These are phyloP conservation scores for Phlebopus sp. DNA, from an alignment of 1,284 basidiomycete genomes.

Conservation along the genomic window DNA sequence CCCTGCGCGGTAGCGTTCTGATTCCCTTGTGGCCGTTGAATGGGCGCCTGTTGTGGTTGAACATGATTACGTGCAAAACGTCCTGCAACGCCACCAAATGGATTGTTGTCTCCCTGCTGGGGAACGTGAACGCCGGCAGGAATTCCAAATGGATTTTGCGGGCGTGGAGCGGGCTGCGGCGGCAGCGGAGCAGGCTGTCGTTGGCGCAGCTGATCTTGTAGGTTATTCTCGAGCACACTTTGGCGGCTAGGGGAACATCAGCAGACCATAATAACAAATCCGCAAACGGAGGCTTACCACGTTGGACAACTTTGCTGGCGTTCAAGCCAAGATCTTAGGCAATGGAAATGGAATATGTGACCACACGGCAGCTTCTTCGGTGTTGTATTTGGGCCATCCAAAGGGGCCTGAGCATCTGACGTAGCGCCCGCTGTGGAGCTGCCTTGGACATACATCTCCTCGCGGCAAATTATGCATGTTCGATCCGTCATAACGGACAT, in stretches of 20 bases:
- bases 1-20: conserved; percentile 28
- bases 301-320: conserved; percentile 95
- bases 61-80: conserved; percentile 47
- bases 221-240: conserved; percentile 69
- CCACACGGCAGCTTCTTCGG: conserved; percentile 96
- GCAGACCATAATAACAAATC: conserved; percentile 12
- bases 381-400: conserved; percentile 86
- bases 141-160: conserved; percentile 29
- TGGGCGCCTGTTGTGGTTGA: conserved; percentile 25
- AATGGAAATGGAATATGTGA: conserved; percentile 98
- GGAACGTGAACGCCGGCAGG: conserved; percentile 26
- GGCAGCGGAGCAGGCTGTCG: conserved; percentile 36
- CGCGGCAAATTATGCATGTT: conserved; percentile 98
- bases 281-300: conserved; percentile 61
- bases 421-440: conserved; percentile 33
- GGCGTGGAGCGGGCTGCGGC: conserved; percentile 29
- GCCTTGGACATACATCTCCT: conserved; percentile 77
- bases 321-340: conserved; percentile 96
- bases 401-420: conserved; percentile 30
- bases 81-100: conserved; percentile 43
- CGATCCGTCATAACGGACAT: conserved; percentile 78
- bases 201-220: conserved; percentile 32
- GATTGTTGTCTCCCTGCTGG: conserved; percentile 36
- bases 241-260: conserved; percentile 58
- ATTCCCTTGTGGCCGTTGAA: conserved; percentile 17